These are phyloP conservation scores for Ogataea neopini DNA, from an alignment of 805 yeast species.

Conservation along the genomic window DNA sequence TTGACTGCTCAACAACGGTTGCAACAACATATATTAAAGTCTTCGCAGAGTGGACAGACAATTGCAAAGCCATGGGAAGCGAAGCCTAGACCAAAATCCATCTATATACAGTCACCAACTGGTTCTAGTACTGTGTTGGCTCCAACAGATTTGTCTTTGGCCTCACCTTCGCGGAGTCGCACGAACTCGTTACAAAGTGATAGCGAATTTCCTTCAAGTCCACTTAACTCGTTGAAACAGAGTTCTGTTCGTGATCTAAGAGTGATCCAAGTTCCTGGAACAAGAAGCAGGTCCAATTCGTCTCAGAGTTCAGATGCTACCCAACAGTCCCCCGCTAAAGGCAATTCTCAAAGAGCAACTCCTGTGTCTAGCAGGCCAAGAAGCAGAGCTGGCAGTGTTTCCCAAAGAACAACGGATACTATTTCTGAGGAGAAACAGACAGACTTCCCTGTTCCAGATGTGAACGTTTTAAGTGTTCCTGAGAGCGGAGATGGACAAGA, in stretches of 20 bases:
- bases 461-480: not conserved
- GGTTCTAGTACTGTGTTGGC: conserved; percentile 1
- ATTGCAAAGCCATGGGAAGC: conserved; percentile 29
- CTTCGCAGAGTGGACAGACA: conserved; percentile 34
- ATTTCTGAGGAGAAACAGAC: conserved; percentile 9
- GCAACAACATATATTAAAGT: conserved; percentile 36
- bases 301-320: conserved; percentile 16
- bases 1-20: conserved; percentile 38
- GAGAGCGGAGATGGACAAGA: conserved; percentile 1
- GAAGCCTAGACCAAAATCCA: conserved; percentile 26
- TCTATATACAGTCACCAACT: conserved; percentile 15
- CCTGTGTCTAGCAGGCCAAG: conserved; percentile 16
- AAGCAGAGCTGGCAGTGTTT: conserved; percentile 31
- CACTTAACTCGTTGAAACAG: conserved; percentile 32
- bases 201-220: conserved; percentile 29
- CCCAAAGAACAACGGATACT: conserved; percentile 24
- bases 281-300: conserved; percentile 33
- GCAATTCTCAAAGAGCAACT: conserved; percentile 15
- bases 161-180: conserved; percentile 21
- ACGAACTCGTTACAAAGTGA: conserved; percentile 26
- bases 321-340: conserved; percentile 7
- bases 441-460: not conserved
- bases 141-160: not conserved
- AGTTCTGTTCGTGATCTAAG: conserved; percentile 23
- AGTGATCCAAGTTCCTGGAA: conserved; percentile 15